A percentile compares a stretch with the other conserved stretches of the same genome.
These are phyloP conservation scores for Claviceps maximensis DNA, from an alignment of 2,329 filamentous ascomycete genomes.

Conservation along the genomic window DNA sequence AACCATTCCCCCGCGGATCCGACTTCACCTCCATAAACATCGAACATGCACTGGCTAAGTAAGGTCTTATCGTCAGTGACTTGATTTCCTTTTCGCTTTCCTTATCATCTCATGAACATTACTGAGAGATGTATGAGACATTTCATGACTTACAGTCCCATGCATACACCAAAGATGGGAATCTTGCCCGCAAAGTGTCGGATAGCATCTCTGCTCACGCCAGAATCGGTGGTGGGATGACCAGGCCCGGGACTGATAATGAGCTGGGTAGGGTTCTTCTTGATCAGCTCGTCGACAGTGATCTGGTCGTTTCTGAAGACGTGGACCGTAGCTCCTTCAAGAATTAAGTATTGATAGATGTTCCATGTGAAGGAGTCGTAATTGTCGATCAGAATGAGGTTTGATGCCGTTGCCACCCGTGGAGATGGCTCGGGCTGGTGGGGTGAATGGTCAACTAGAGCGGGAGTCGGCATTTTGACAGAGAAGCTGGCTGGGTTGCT, in stretches of 20 bases:
- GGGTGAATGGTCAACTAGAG: conserved; percentile 68
- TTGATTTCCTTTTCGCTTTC: too few relatives aligned
- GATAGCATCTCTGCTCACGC: conserved; percentile 86
- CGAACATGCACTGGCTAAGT: conserved; percentile 79
- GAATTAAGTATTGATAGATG: conserved; percentile 91
- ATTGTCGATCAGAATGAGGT: conserved; percentile 93
- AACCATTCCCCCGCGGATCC: conserved; percentile 90
- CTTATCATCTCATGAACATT: neutral
- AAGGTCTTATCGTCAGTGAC: neutral
- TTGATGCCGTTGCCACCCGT: conserved; percentile 66
- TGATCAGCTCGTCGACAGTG: conserved; percentile 68
- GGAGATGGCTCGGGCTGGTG: conserved; percentile 64
- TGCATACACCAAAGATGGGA: conserved; percentile 92
- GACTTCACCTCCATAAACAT: conserved; percentile 83
- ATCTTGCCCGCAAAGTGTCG: conserved; percentile 87
- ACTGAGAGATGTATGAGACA: neutral
- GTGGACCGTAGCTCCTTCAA: conserved; percentile 86
- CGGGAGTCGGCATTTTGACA: conserved; percentile 31
- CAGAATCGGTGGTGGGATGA: conserved; percentile 82
- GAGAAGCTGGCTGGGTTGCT: neutral
- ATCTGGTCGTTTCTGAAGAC: conserved; percentile 91
- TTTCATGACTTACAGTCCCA: conserved; percentile 63
- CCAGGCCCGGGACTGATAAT: conserved; percentile 92
- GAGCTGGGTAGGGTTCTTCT: conserved; percentile 78
- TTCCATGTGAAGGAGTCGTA: conserved; percentile 99